phyloP scores from a whole-genome alignment of 352 stramenopile genomes.

The Blastocystis sp. region DNA sequence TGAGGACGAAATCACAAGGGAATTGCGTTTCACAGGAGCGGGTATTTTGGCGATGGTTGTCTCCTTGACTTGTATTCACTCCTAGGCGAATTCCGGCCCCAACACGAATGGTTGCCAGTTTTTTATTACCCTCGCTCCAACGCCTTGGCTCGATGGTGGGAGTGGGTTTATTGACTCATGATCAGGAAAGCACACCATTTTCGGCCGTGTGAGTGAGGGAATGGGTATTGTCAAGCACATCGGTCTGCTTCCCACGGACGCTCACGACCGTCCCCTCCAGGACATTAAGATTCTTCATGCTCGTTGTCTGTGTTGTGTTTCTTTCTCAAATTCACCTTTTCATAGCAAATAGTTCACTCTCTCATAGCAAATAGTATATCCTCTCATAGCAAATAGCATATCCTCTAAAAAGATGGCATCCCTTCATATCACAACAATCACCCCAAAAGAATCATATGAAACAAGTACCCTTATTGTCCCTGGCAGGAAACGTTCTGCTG shows the following conservation, averaged over 20 bases:
- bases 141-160: conserved; percentile 86
- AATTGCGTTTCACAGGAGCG: conserved; percentile 88
- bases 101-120: conserved; percentile 89
- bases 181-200: conserved; percentile 86
- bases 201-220: conserved; percentile 85
- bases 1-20: conserved; percentile 86
- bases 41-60: conserved; percentile 77
- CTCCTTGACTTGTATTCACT: conserved; percentile 23
- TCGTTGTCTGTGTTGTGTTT: conserved; percentile 43
- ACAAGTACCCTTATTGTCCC: conserved; percentile 78
- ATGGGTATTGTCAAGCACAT: conserved; percentile 88
- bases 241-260: conserved; percentile 82
- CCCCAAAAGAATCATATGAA: not conserved
- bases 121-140: conserved; percentile 87
- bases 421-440: not conserved
- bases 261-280: conserved; percentile 79
- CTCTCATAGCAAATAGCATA: not conserved
- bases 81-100: conserved; percentile 82
- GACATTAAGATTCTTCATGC: conserved; percentile 70
- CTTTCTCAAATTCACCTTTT: not conserved
- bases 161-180: not conserved
- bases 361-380: not conserved
- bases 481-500: conserved; percentile 78
- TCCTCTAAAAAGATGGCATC: not conserved
- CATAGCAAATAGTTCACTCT: not conserved